Conservation (phyloP, 257 asterid genomes). For the Solanum appendiculatum region DNA sequence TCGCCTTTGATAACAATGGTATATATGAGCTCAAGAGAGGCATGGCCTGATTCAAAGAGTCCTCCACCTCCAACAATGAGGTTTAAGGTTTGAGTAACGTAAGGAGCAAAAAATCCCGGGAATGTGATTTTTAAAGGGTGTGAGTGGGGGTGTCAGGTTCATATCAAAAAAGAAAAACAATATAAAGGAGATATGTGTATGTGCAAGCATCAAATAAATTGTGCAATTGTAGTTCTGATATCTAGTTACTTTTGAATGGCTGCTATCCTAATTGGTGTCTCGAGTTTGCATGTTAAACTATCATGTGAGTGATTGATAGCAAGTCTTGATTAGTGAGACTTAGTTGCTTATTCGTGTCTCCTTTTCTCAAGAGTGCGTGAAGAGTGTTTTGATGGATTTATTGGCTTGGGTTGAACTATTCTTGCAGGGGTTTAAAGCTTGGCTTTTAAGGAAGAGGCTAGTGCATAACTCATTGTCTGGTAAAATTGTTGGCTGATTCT, state of each 20-base stretch:
- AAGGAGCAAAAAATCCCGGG: neutral
- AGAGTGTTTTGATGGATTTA: neutral
- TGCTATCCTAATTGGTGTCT: neutral
- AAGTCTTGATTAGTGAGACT: neutral
- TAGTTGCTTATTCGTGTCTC: neutral
- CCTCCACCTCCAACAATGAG: neutral
- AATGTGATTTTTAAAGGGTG: neutral
- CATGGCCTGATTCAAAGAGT: neutral
- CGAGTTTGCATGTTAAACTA: neutral
- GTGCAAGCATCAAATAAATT: neutral
- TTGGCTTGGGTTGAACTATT: neutral
- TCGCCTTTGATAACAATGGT: neutral
- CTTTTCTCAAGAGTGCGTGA: neutral
- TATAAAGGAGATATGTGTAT: neutral
- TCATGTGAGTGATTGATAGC: neutral
- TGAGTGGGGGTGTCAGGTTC: neutral
- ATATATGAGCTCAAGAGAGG: neutral
- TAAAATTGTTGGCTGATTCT: neutral
- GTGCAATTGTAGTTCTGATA: neutral
- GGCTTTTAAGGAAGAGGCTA: neutral
- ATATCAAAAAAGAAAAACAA: neutral
- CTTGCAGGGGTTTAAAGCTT: neutral
- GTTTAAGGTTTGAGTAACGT: neutral
- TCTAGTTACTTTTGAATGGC: neutral
- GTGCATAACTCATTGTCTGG: neutral